Percentiles rank a stretch among this genome's conserved stretches.
Evolutionary conservation across 805 yeast species (phyloP).

Genomic region (Sugiyamaella boreocaroliniensis): DNA sequence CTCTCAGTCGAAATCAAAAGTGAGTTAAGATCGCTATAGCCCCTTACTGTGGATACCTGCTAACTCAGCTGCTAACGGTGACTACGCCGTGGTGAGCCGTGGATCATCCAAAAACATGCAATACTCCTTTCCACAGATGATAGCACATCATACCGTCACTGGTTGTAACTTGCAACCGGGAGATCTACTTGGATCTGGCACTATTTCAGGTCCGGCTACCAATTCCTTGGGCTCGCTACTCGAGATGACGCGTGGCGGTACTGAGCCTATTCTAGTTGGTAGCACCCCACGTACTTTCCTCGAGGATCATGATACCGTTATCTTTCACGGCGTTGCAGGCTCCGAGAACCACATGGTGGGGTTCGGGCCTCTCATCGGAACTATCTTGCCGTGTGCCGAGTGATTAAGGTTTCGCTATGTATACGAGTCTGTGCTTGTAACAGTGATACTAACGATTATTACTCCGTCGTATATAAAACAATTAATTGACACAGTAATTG

Average conservation of each 20-base stretch:
- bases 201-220: slow-evolving; percentile 19
- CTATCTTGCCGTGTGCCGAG: slow-evolving; percentile 11
- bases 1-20: slow-evolving; percentile 12
- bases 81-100: slow-evolving; percentile 6
- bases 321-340: slow-evolving; percentile 13
- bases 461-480: too few species aligned
- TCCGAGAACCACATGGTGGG: slow-evolving; percentile 14
- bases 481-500: too few species aligned
- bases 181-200: slow-evolving; percentile 25
- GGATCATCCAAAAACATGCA: slow-evolving; percentile 16
- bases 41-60: too few species aligned
- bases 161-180: slow-evolving; percentile 23
- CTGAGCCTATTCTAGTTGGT: slow-evolving; percentile 3
- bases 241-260: slow-evolving; percentile 19
- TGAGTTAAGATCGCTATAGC: background rate
- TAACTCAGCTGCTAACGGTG: slow-evolving; percentile 10
- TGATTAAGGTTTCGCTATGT: background rate
- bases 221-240: slow-evolving; percentile 20
- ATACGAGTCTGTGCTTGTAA: background rate
- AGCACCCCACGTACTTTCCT: slow-evolving; percentile 10
- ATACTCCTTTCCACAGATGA: slow-evolving; percentile 24
- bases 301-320: slow-evolving; percentile 19
- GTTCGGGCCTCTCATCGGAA: slow-evolving; percentile 17
- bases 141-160: slow-evolving; percentile 24
- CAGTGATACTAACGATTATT: background rate